Evolutionary conservation across 495 filamentous ascomycete species (phyloP), one percentile per base, ranked within the genome.

Genomic region (Aspergillus olivimuriae): DNA sequence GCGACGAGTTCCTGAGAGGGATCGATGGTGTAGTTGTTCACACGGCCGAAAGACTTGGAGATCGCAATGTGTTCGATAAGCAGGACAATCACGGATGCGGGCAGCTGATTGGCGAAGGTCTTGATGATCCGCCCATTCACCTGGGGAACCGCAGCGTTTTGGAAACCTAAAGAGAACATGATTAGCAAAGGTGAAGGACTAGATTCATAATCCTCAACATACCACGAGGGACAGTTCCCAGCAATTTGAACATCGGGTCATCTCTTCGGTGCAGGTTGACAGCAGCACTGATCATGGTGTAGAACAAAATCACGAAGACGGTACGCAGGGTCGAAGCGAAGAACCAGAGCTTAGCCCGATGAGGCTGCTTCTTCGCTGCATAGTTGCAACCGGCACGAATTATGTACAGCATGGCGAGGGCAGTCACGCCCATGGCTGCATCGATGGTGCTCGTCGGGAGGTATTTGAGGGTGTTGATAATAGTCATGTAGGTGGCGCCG

Each of bases 11-110:
- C 92, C 59, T 98, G 92, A 0, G 91, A 96, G 2, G 92, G 94
- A 49, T 97, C 80, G 63, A 98, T 96, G n/a, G 81, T 87, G 65
- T 98, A 98, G 68, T 96, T 96, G 70, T 96, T 96, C 51, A 98
- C 76, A 33, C 92, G 78, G 4, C 92, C 92, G 46, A 98, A 98
- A 0, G 92, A 97, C 65, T 98, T 98, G 24, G 90, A 88, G 47
- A 98, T 98, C n/a, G 94, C 85, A 51, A 92, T 90, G 58, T 94
- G 87, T 62, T 98, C 92, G 52, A 98, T 96, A 34, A 98, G 70
- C 33, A 97, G 71, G 6, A 98, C 94, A 51, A 98, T 95, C 34
- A 96, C 85, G 1, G 82, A 78, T 12, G 83, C 84, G 0, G 89
- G 89, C 0, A 95, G 66, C 37, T 89, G 65, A 30, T 62, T 62